Percentiles rank a stretch among this genome's conserved stretches.
Conservation (phyloP, 495 filamentous ascomycete genomes). For the Cercophora sp. region DNA sequence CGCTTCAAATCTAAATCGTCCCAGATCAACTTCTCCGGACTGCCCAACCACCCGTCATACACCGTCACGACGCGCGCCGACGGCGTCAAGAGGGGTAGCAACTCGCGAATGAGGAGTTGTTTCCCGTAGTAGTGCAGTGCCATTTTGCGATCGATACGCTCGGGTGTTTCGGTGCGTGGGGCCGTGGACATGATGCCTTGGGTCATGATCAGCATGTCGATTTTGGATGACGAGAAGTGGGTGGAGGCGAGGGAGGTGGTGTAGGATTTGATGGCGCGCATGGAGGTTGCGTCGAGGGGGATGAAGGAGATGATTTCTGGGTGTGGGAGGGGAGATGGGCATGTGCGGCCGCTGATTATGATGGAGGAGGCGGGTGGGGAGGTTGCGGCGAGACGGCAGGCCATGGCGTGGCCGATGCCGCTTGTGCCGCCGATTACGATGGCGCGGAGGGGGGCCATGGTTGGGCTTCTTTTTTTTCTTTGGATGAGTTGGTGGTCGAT, state of each 20-base stretch:
- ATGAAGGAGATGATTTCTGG: slow-evolving; percentile 21
- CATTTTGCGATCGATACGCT: slow-evolving; percentile 28
- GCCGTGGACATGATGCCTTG: slow-evolving; percentile 22
- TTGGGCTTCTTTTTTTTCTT: too few species aligned
- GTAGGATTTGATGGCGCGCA: slow-evolving; percentile 22
- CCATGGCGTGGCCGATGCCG: slow-evolving; percentile 24
- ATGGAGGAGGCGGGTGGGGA: slow-evolving; percentile 7
- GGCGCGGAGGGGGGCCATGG: too few species aligned
- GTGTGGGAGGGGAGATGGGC: slow-evolving; percentile 13
- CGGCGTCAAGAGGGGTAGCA: slow-evolving; percentile 15
- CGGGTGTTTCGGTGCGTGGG: slow-evolving; percentile 21
- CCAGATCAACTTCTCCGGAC: slow-evolving; percentile 21
- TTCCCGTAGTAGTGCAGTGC: slow-evolving; percentile 26
- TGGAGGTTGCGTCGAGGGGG: slow-evolving; percentile 19
- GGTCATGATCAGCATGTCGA: slow-evolving; percentile 22
- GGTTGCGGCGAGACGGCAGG: slow-evolving; percentile 16
- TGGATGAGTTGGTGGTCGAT: too few species aligned
- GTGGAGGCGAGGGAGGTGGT: slow-evolving; percentile 12
- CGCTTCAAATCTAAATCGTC: slow-evolving; percentile 24
- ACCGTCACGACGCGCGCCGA: slow-evolving; percentile 21
- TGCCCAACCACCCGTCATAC: slow-evolving; percentile 8
- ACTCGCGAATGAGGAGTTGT: slow-evolving; percentile 24
- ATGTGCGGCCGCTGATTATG: slow-evolving; percentile 22
- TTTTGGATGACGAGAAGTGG: slow-evolving; percentile 8
- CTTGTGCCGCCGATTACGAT: slow-evolving; percentile 21